These are phyloP conservation scores for Hygrophila difformis DNA, from an alignment of 257 asterid species.

Conservation along the genomic window DNA sequence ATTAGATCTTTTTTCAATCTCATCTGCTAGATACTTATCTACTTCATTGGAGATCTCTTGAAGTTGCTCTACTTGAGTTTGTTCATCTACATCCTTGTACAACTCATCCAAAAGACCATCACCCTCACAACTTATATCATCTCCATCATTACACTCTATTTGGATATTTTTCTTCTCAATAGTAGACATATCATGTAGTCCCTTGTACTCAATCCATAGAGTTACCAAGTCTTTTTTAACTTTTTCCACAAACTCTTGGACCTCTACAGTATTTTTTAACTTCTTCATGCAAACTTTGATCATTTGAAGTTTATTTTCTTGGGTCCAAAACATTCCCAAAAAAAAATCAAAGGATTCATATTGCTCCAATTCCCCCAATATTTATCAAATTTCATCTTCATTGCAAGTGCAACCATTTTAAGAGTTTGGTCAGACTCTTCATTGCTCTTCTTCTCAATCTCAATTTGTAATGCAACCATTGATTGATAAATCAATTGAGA, in stretches of 20 bases:
- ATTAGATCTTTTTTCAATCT: too few relatives aligned
- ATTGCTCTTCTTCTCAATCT: too few relatives aligned
- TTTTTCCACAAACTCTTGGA: background rate
- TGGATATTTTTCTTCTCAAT: background rate
- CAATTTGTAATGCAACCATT: too few relatives aligned
- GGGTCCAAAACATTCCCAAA: conserved; percentile 4
- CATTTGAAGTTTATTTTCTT: background rate
- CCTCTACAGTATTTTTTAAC: background rate
- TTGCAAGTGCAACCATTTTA: conserved; percentile 3
- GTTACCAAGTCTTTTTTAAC: background rate
- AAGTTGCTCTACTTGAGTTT: background rate
- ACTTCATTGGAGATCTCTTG: too few relatives aligned
- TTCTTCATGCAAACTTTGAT: conserved; percentile 5
- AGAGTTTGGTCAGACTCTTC: too few relatives aligned
- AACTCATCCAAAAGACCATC: conserved; percentile 8
- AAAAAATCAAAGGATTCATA: too few relatives aligned
- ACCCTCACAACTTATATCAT: background rate
- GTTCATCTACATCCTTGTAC: conserved; percentile 9
- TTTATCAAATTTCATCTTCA: conserved; percentile 4
- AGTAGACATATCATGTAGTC: background rate
- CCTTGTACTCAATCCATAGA: conserved; percentile 3
- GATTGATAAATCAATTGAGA: too few relatives aligned
- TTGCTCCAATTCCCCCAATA: too few relatives aligned
- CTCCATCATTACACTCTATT: background rate
- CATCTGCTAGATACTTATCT: too few relatives aligned